Percentiles rank a stretch among this genome's conserved stretches.
Evolutionary conservation across 2,329 filamentous ascomycete species (phyloP).

Genomic region (Stachybotrys echinatus): DNA sequence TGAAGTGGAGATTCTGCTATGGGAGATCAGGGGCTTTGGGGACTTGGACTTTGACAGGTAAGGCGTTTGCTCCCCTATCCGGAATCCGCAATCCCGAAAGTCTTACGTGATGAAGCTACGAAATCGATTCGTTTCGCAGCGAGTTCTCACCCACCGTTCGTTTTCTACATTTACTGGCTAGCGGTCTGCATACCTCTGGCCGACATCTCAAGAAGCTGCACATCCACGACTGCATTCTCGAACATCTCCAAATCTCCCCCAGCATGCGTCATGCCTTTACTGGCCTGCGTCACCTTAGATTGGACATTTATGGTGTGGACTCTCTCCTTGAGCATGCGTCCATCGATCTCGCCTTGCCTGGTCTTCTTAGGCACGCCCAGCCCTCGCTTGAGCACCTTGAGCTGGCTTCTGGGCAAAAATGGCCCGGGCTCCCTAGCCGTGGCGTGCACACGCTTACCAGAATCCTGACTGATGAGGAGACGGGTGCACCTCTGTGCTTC

Average conservation of each 20-base stretch:
- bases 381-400: not conserved
- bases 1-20: not conserved
- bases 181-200: not conserved
- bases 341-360: not conserved
- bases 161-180: not conserved
- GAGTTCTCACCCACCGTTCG: not conserved
- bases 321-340: not conserved
- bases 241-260: not conserved
- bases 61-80: not conserved
- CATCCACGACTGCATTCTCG: not conserved
- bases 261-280: not conserved
- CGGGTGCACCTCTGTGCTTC: not conserved
- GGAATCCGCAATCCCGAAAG: not conserved
- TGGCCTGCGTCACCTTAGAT: not conserved
- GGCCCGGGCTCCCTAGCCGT: not conserved
- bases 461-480: not conserved
- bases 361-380: not conserved
- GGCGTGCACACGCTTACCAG: not conserved
- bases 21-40: not conserved
- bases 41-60: not conserved
- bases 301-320: not conserved
- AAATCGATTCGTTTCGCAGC: not conserved
- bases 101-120: not conserved
- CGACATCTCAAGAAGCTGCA: not conserved
- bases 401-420: not conserved